Evolutionary conservation across 176 grass and related monocot genomes (phyloP).

Genomic region (Pharus latifolius): DNA sequence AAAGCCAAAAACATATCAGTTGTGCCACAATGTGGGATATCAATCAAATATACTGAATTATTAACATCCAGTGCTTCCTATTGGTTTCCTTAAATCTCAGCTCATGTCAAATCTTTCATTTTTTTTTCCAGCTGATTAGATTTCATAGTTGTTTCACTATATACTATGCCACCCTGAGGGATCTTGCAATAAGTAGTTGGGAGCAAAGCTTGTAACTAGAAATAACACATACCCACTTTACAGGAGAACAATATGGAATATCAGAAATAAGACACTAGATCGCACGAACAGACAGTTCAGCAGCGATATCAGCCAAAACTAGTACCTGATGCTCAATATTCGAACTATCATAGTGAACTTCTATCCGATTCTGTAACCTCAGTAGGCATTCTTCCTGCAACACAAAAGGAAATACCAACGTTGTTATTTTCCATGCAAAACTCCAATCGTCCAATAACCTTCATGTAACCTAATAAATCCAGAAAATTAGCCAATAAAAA

Average conservation of each 20-base stretch:
- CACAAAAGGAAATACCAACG: not conserved
- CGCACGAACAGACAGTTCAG: not conserved
- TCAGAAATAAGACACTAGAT: not conserved
- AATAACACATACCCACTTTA: not conserved
- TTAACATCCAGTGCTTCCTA: not conserved
- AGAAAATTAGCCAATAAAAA: not conserved
- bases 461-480: not conserved
- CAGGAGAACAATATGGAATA: not conserved
- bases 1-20: not conserved
- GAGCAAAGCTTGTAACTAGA: not conserved
- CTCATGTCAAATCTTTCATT: not conserved
- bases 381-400: conserved; percentile 81
- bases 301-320: not conserved
- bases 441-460: not conserved
- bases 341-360: conserved; percentile 66
- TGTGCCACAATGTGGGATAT: not conserved
- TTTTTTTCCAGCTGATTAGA: not conserved
- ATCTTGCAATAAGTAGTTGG: not conserved
- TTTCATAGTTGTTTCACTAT: not conserved
- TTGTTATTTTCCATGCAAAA: not conserved
- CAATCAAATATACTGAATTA: not conserved
- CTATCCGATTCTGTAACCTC: conserved; percentile 78
- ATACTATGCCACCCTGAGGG: not conserved
- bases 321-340: conserved; percentile 89
- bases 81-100: not conserved